Conservation (phyloP, 2,329 filamentous ascomycete species). For the Rhynchosporium graminicola region DNA sequence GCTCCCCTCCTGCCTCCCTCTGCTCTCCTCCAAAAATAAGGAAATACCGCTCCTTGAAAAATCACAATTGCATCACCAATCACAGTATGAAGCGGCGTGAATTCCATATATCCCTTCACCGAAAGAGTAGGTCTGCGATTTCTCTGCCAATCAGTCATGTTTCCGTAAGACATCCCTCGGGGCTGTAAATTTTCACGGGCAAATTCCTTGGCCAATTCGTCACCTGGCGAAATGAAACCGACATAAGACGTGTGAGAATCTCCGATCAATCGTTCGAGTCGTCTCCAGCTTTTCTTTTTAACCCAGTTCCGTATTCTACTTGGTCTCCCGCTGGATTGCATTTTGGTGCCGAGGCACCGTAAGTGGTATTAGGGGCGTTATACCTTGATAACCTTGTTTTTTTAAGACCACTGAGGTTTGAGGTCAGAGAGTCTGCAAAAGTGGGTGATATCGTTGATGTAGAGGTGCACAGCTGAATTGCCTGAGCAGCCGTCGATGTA, state of each 20-base stretch:
- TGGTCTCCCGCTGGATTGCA: conserved; percentile 20
- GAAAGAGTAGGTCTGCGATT: conserved; percentile 10
- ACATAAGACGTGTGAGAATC: not conserved
- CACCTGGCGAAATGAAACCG: not conserved
- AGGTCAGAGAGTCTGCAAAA: conserved; percentile 2
- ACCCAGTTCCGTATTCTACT: conserved; percentile 16
- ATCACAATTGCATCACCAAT: conserved; percentile 15
- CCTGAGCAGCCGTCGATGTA: not conserved
- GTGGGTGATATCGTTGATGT: not conserved
- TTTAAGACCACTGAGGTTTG: too few species aligned
- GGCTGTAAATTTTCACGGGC: not conserved
- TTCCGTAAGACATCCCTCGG: conserved; percentile 9
- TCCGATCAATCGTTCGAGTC: not conserved
- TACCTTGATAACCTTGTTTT: not conserved
- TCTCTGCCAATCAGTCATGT: conserved; percentile 16
- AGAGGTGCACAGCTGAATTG: not conserved
- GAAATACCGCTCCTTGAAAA: conserved; percentile 14
- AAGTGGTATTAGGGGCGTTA: not conserved
- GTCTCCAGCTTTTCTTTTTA: conserved; percentile 6
- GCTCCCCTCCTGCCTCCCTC: not conserved
- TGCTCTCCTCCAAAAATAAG: conserved; percentile 12
- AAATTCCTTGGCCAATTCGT: not conserved
- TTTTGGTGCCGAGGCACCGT: not conserved
- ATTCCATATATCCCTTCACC: conserved; percentile 14
- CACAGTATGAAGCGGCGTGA: conserved; percentile 2